Base-by-base conservation (phyloP, 2,329 filamentous ascomycete genomes). In the Lecanosticta acicola region DNA sequence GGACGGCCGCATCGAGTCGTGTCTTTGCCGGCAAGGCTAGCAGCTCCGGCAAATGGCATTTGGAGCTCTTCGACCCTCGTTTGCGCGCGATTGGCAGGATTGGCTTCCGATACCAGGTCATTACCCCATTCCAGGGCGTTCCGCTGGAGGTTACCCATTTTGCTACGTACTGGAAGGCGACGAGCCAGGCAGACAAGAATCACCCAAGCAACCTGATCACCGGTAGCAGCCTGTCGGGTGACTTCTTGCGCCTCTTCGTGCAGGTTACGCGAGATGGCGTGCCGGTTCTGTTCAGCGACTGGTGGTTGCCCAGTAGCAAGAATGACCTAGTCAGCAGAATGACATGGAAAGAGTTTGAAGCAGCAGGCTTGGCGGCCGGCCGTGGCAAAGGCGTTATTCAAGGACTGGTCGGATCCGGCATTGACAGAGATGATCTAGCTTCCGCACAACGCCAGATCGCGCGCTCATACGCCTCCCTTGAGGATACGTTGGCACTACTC, bases 101-200 rank as follows among this genome's bases (percentile, higher is more conserved):
- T 56, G 88, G 82, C 53, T 98, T 98, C 72, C 86, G 87, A 54
- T 94, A 88, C 45, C 90, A 97, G 64, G 88, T 97, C 19, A 94
- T 98, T 65, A 96, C 95, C 62, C 93, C 93, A 0, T 98, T 97
- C 70, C 81, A 83, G 52, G 91, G 93, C 5, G 85, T 89, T 50
- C 89, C 93, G 3, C 74, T 98, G 17, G 93, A 98, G 66, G 96
- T 98, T 50, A 94, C 93, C 1, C 90, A 97, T 62, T 98, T 97
- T 59, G 93, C 94, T 53, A 97, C 93, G 0, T 98, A 98, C 68
- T 98, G 93, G 93, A 98, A 97, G 68, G 91, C 91, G 0, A 98
- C 93, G 1, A 95, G 89, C 60, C 89, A 95, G 58, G 78, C 93
- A 39, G 32, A 24, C 17, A 88, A 95, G 64, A 83, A 87, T 41